A percentile compares a stretch with the other conserved stretches of the same genome.
These are phyloP conservation scores for Trametes polyzona DNA, from an alignment of 1,284 basidiomycete genomes.

Conservation along the genomic window DNA sequence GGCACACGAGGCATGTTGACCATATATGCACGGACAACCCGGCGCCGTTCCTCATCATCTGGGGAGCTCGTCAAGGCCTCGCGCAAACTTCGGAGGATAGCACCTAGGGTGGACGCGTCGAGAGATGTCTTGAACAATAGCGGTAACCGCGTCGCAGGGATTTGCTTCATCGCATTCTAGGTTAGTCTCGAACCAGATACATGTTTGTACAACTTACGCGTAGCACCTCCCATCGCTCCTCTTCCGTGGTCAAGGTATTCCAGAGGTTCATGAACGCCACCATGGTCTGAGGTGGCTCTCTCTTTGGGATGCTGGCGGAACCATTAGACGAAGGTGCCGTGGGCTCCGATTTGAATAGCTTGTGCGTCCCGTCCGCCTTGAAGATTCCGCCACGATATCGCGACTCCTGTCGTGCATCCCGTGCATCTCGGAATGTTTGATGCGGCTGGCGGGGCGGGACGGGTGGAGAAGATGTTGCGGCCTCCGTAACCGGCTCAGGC, in stretches of 20 bases:
- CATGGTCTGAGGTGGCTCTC: slow-evolving; percentile 48
- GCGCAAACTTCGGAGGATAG: slow-evolving; percentile 56
- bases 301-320: slow-evolving; percentile 6
- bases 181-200: background rate
- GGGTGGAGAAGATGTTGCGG: background rate
- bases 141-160: slow-evolving; percentile 58
- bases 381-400: slow-evolving; percentile 36
- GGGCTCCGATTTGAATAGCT: slow-evolving; percentile 23
- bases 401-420: slow-evolving; percentile 50
- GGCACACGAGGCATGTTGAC: slow-evolving; percentile 53
- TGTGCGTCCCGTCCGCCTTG: slow-evolving; percentile 31
- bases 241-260: slow-evolving; percentile 43
- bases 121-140: slow-evolving; percentile 66
- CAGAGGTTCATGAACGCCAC: slow-evolving; percentile 62
- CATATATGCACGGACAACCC: slow-evolving; percentile 51
- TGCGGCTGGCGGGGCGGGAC: slow-evolving; percentile 13
- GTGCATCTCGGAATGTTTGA: slow-evolving; percentile 56
- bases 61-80: slow-evolving; percentile 36
- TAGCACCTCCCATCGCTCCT: slow-evolving; percentile 56
- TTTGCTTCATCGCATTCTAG: slow-evolving; percentile 41
- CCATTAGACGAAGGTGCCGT: background rate
- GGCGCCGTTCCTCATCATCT: slow-evolving; percentile 21
- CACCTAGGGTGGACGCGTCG: slow-evolving; percentile 60
- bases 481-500: background rate
- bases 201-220: slow-evolving; percentile 42